Evolutionary conservation across 1,284 basidiomycete genomes (phyloP).

Genomic region (Cutaneotrichosporon mucoides): DNA sequence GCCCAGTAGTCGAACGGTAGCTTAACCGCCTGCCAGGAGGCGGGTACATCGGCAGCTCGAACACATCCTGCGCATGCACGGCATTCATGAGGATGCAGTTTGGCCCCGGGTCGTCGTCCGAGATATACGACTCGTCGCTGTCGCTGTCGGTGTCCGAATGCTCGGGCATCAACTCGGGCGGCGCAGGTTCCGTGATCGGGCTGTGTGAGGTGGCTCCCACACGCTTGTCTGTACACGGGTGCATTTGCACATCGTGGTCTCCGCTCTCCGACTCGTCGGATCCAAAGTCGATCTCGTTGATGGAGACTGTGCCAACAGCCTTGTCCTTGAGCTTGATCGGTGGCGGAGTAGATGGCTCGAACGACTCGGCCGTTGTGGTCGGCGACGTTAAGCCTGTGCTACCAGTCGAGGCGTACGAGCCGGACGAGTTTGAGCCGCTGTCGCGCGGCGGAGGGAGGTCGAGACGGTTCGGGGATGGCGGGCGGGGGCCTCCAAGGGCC

Average conservation of each 20-base stretch:
- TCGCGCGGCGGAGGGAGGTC: background rate
- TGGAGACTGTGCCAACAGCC: background rate
- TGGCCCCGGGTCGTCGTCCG: slow-evolving; percentile 31
- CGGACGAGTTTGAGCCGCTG: slow-evolving; percentile 24
- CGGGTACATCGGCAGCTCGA: slow-evolving; percentile 38
- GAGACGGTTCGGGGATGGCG: background rate
- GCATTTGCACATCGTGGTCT: slow-evolving; percentile 42
- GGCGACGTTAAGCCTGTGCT: slow-evolving; percentile 28
- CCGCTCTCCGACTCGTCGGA: slow-evolving; percentile 5
- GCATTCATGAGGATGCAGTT: slow-evolving; percentile 45
- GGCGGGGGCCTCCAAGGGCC: background rate
- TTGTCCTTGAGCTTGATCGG: background rate
- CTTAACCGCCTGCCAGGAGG: slow-evolving; percentile 13
- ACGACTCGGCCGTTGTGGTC: slow-evolving; percentile 14
- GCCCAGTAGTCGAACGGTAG: slow-evolving; percentile 8
- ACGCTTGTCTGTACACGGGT: slow-evolving; percentile 41
- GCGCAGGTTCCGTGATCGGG: background rate
- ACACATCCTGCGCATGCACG: slow-evolving; percentile 44
- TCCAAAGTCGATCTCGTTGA: background rate
- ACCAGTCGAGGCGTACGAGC: slow-evolving; percentile 33
- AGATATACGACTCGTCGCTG: slow-evolving; percentile 12
- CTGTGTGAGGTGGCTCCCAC: background rate
- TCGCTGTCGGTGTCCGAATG: slow-evolving; percentile 3
- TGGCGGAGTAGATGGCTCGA: slow-evolving; percentile 1
- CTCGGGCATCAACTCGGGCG: slow-evolving; percentile 8